A percentile compares a stretch with the other conserved stretches of the same genome.
These are phyloP conservation scores for Bryoglossum gracile DNA, from an alignment of 495 filamentous ascomycete genomes.

Conservation along the genomic window DNA sequence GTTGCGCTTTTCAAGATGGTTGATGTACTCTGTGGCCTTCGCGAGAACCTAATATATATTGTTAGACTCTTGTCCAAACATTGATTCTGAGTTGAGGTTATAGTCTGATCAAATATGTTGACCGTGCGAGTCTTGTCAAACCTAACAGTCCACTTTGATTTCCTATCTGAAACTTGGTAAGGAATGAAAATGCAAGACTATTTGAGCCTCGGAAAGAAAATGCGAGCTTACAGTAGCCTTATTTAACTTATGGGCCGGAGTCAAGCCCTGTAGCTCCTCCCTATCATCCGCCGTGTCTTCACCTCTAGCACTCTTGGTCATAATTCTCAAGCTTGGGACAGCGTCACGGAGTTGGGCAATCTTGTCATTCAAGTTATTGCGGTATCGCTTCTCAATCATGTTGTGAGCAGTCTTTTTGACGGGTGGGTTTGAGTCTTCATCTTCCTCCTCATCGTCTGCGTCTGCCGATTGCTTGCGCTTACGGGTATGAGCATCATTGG, in stretches of 20 bases:
- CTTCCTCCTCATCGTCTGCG: constrained; percentile 43
- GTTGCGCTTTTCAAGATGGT: constrained; percentile 85
- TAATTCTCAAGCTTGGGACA: constrained; percentile 76
- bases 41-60: constrained; percentile 59
- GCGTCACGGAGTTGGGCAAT: constrained; percentile 85
- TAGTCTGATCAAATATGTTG: no score
- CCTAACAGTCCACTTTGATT: no score
- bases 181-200: no score
- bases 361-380: constrained; percentile 94
- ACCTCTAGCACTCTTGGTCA: constrained; percentile 58
- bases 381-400: constrained; percentile 95
- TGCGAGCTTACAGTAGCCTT: constrained; percentile 67
- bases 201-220: not conserved
- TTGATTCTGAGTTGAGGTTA: no score
- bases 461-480: constrained; percentile 60
- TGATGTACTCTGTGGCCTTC: constrained; percentile 94
- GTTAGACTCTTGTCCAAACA: no score
- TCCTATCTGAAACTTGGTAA: no score
- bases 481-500: constrained; percentile 22
- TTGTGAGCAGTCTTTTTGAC: constrained; percentile 95
- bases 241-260: constrained; percentile 83
- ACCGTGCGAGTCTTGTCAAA: no score
- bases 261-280: constrained; percentile 71
- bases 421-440: constrained; percentile 46
- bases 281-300: constrained; percentile 62